These are phyloP conservation scores for Ophiosphaerella herpotricha DNA, from an alignment of 2,329 filamentous ascomycete species.

Conservation along the genomic window DNA sequence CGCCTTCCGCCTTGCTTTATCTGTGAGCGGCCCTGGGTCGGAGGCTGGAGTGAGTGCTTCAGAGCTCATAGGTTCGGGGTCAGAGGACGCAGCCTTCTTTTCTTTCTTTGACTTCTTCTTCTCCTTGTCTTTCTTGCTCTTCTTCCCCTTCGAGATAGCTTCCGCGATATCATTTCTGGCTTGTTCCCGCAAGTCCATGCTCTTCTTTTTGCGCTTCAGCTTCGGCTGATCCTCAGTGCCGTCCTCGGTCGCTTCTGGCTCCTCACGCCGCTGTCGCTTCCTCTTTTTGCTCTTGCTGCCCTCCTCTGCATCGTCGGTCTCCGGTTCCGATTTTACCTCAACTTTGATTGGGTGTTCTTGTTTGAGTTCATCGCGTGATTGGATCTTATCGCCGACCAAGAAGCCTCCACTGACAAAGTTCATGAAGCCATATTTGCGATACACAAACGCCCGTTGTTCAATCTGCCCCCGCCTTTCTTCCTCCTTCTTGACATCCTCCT, in stretches of 20 bases:
- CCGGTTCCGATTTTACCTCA: constrained; percentile 50
- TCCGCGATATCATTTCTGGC: constrained; percentile 26
- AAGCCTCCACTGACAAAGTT: constrained; percentile 87
- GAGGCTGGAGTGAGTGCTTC: constrained; percentile 21
- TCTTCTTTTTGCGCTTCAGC: constrained; percentile 47
- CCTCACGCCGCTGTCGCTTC: constrained; percentile 35
- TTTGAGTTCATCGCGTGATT: constrained; percentile 52
- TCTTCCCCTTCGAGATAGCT: constrained; percentile 24
- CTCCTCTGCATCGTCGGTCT: constrained; percentile 31
- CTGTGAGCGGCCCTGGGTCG: constrained; percentile 46
- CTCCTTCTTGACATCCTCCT: constrained; percentile 72
- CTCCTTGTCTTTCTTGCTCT: constrained; percentile 39
- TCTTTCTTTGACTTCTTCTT: constrained; percentile 32
- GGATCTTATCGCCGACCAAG: constrained; percentile 62
- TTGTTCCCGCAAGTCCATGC: constrained; percentile 37
- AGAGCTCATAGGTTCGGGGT: constrained; percentile 22
- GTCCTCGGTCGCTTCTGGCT: constrained; percentile 38
- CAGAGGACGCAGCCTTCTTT: constrained; percentile 27
- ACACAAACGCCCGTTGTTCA: constrained; percentile 74
- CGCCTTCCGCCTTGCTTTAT: constrained; percentile 46
- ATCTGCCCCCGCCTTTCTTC: constrained; percentile 69
- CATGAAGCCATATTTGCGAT: constrained; percentile 77
- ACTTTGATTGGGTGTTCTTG: constrained; percentile 30
- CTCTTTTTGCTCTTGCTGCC: constrained; percentile 39
- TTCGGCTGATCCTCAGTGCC: constrained; percentile 33